Base-by-base conservation (phyloP, 352 stramenopile genomes). In the Hyphochytrium catenoides region DNA sequence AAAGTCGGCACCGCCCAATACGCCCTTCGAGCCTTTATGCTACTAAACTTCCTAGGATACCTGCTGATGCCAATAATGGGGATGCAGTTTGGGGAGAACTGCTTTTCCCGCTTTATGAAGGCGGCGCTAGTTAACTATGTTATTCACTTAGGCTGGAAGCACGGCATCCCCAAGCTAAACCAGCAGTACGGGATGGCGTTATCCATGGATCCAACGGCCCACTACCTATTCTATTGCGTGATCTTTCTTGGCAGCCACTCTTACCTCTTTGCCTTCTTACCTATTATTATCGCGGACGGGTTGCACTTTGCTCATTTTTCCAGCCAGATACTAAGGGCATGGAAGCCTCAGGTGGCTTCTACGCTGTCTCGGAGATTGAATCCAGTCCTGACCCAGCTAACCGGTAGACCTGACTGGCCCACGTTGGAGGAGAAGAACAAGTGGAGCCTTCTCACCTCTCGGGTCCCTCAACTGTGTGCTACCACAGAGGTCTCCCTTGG, bases 401-500 rank as follows among this genome's bases (percentile, higher is more conserved):
- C n/a, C n/a, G n/a, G n/a, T n/a, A n/a, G n/a, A n/a, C 39, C 39
- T 6, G 14, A 43, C 34, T 82, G 73, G 36, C 38, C 63, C 23
- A 29, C 50, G 21, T 48, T 83, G 21, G 33, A 62, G 1, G 50
- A 57, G 15, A 46, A 54, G 15, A 52, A 57, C 44, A 83, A 84
- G 48, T 83, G 65, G 69, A 59, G 64, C 28, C 64, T 61, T 37
- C 42, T 84, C 21, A 75, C 84, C 61, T 62, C 70, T 15, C 65
- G 64, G 46, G 62, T 74, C 49, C 65, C 71, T 29, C 54, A 72
- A 31, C 58, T 83, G 14, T 58, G 60, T 5, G 65, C 68, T 25
- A 79, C 64, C 39, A 37, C 85, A 25, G 72, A 87, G 31, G 59
- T 87, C 14, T 63, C 55, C 20, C 81, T 87, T 34, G 72, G 72